Evolutionary conservation across 2,329 filamentous ascomycete species (phyloP), one percentile per base, ranked within the genome.

Genomic region (Trichoderma pleuroti): DNA sequence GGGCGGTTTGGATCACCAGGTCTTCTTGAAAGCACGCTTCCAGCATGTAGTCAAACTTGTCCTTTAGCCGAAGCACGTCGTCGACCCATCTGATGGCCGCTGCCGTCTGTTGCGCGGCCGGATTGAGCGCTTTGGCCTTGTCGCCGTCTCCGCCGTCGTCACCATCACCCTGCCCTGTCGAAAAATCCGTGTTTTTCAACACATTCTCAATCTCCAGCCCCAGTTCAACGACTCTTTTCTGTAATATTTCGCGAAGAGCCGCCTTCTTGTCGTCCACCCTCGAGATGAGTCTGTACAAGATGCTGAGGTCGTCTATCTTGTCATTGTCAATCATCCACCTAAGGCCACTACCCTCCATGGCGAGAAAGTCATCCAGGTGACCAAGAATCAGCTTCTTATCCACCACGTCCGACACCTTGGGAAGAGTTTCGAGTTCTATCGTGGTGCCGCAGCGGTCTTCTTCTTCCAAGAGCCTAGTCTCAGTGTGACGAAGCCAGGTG

Each of bases 81-180:
- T 97, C 93, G 3, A 98, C 95, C 96, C 96, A 99, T 76, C 92
- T 93, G 75, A 98, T 92, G 0, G 96, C 96, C 2, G 94, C 92
- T 0, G 89, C 87, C 0, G 96, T 98, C 77, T 94, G 91, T 78
- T 93, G 91, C 32, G 93, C 94, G 9, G 90, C 83, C 1, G 87
- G 78, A 46, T 80, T 81, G 60, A 82, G 65, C 9, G 76, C 39
- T 74, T 79, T 82, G 52, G 75, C 46, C 74, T 79, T 82, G 24
- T 81, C 80, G 18, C 78, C 79, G 14, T 80, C 80, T 16, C 85
- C 84, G 2, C 81, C 86, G 9, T 86, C 86, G 14, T 87, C 83
- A 4, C 84, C 83, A 54, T 82, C 73, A 70, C 80, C 79, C 52
- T 77, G 79, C 32, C 78, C 79, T 72, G 80, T 74, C 42, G 86